These are phyloP conservation scores for Rhododendron vialii DNA, from an alignment of 148 eudicot species.

Conservation along the genomic window DNA sequence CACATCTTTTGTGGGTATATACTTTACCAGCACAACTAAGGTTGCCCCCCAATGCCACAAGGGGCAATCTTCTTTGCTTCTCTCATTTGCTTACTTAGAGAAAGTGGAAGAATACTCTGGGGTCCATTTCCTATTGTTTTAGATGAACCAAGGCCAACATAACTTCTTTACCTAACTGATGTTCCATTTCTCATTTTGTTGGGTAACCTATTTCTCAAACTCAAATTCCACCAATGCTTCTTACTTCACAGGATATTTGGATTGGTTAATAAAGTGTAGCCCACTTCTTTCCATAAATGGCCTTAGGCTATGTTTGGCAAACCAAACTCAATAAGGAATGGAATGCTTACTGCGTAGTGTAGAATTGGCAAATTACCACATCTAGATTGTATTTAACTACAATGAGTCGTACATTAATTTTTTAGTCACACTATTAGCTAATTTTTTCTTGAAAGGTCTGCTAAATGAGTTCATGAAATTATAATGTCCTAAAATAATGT, in stretches of 20 bases:
- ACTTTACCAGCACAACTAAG: conserved; percentile 3
- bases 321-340: not conserved
- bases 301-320: not conserved
- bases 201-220: not conserved
- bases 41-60: not conserved
- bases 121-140: conserved; percentile 15
- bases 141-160: conserved; percentile 24
- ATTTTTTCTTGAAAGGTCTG: not conserved
- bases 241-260: conserved; percentile 2
- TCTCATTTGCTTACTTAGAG: not conserved
- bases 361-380: not conserved
- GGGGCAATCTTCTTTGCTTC: conserved; percentile 5
- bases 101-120: conserved; percentile 3
- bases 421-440: not conserved
- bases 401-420: not conserved
- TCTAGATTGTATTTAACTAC: not conserved
- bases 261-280: not conserved
- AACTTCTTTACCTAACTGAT: conserved; percentile 34
- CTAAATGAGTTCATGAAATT: not conserved
- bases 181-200: conserved; percentile 25
- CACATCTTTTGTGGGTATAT: not conserved
- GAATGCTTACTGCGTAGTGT: not conserved
- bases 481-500: not conserved
- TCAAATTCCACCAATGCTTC: conserved; percentile 2
- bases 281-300: not conserved